Conservation (phyloP, 768 basidiomycete genomes). For the Steccherinum ochraceum region DNA sequence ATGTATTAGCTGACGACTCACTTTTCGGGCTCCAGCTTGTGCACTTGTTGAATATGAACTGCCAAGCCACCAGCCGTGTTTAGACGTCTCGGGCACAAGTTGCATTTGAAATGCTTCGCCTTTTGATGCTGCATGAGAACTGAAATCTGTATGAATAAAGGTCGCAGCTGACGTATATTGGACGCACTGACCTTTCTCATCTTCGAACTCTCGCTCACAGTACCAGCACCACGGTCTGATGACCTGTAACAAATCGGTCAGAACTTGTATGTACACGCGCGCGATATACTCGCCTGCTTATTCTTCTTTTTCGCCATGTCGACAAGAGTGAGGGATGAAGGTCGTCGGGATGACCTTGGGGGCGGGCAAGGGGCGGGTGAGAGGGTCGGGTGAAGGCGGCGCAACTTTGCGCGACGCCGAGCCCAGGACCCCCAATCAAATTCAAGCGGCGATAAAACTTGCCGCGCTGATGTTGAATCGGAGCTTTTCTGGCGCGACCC, state of each 20-base stretch:
- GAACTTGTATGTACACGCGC: conserved; percentile 1
- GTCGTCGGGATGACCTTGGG: conserved; percentile 1
- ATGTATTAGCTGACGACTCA: conserved; percentile 13
- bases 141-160: conserved; percentile 31
- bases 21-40: conserved; percentile 95
- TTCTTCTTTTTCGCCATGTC: conserved; percentile 51
- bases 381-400: too few relatives aligned
- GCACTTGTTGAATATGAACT: conserved; percentile 97
- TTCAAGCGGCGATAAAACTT: too few relatives aligned
- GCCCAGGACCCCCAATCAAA: too few relatives aligned
- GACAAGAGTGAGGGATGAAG: not conserved
- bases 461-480: too few relatives aligned
- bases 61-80: conserved; percentile 98
- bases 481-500: too few relatives aligned
- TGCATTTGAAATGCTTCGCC: conserved; percentile 98
- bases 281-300: conserved; percentile 32
- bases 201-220: conserved; percentile 98
- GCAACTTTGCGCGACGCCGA: too few relatives aligned
- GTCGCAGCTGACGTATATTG: not conserved
- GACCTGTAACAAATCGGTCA: conserved; percentile 37
- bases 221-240: conserved; percentile 98
- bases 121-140: conserved; percentile 99
- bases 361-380: too few relatives aligned
- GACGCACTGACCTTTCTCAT: conserved; percentile 80
- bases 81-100: conserved; percentile 88